Base-by-base conservation (phyloP, 1,284 basidiomycete species). In the Ceratobasidium sp. region DNA sequence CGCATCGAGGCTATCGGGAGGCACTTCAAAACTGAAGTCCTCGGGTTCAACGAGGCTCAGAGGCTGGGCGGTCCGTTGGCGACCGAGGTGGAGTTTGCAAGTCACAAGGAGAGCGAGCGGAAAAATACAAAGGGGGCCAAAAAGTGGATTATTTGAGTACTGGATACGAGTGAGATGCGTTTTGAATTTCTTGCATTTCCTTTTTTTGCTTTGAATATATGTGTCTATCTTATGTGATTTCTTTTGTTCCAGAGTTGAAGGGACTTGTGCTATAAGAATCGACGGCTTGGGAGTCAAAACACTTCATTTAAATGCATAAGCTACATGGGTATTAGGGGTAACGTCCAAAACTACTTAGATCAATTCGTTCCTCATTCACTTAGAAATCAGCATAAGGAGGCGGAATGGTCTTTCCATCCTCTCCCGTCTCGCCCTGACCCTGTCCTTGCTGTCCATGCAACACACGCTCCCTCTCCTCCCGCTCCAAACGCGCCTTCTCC, bases 41-140 rank as follows among this genome's bases (percentile, higher is more conserved):
- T 98, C 57, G 95, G 95, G 6, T 96, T 91, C 81, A 75, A 84
- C 1, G 89, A 95, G 75, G 81, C 85, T 38, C 88, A 91, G 80
- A 92, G 90, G 82, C 84, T 38, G 35, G 88, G 87, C 59, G 94
- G 93, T 23, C 91, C 91, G 69, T 86, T 93, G 80, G 93, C 92
- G 78, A 96, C 94, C 28, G 96, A 98, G 82, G 94, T 98, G 50
- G 94, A 96, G 83, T 98, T 97, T 81, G 83, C 94, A 82, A 94
- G 92, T 78, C 96, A 98, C 85, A 94, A 95, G 82, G 95, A 97
- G 82, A 93, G 91, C 77, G 95, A 98, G 86, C 95, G 92, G 87
- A 98, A 98, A 87, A 91, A 91, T 76, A 95, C 95, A 81, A 82
- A 87, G 72, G 85, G 86, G 80, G 35, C 6, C 35, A 93, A 89